These are phyloP conservation scores for Dimargaris verticillata DNA, from an alignment of 192 early-diverging fungal species.

Conservation along the genomic window DNA sequence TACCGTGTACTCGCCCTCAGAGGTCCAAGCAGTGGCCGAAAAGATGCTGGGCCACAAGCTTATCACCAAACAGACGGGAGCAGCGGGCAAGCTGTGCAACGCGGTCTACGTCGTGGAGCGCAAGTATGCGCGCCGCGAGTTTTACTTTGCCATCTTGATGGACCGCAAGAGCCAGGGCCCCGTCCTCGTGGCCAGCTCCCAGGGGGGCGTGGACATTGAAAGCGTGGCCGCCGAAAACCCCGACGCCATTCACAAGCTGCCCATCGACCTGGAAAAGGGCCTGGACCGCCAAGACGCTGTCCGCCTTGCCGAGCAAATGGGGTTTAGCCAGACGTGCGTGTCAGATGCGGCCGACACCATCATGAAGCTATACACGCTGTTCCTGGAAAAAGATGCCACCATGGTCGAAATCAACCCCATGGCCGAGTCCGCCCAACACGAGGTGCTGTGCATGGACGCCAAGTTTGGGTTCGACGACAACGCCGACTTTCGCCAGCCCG, in stretches of 20 bases:
- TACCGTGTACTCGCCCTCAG: conserved; percentile 45
- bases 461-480: conserved; percentile 99
- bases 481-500: conserved; percentile 91
- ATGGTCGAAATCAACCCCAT: conserved; percentile 99
- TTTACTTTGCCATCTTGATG: conserved; percentile 98
- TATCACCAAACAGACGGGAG: conserved; percentile 97
- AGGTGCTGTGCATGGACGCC: conserved; percentile 97
- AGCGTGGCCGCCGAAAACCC: conserved; percentile 85
- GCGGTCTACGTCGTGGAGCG: conserved; percentile 91
- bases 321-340: conserved; percentile 63
- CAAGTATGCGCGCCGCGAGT: conserved; percentile 89
- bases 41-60: conserved; percentile 97
- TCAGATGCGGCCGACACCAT: conserved; percentile 86
- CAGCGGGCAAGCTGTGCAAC: conserved; percentile 85
- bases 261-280: conserved; percentile 79
- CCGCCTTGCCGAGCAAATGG: conserved; percentile 68
- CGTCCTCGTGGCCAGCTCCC: conserved; percentile 87
- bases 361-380: conserved; percentile 85
- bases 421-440: conserved; percentile 73
- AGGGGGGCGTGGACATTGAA: conserved; percentile 98
- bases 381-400: conserved; percentile 90
- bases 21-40: conserved; percentile 72
- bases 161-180: conserved; percentile 90
- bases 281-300: conserved; percentile 55
- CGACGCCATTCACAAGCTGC: conserved; percentile 84